phyloP scores from a whole-genome alignment of 1,284 basidiomycete species.

The Pisolithus thermaeus region DNA sequence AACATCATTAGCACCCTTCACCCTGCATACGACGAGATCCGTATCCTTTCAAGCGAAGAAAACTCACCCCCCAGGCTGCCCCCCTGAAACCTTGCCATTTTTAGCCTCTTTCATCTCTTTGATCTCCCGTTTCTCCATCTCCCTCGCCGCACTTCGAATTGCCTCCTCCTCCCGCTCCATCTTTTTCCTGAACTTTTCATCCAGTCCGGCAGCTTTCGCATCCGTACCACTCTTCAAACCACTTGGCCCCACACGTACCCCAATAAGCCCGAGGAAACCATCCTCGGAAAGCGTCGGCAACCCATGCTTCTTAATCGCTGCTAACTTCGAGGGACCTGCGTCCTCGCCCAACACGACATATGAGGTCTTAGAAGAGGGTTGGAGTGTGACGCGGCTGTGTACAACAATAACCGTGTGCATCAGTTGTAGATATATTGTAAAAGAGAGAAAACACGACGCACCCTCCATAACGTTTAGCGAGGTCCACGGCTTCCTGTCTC shows the following conservation, averaged over 20 bases:
- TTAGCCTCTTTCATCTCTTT: slow-evolving; percentile 37
- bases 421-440: neutral
- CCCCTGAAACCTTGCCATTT: neutral
- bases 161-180: slow-evolving; percentile 76
- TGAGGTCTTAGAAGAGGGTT: slow-evolving; percentile 87
- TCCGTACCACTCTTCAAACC: slow-evolving; percentile 24
- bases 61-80: slow-evolving; percentile 15
- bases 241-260: slow-evolving; percentile 47
- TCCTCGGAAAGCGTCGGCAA: slow-evolving; percentile 83
- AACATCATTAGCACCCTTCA: neutral
- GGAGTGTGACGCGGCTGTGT: slow-evolving; percentile 74
- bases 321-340: slow-evolving; percentile 85
- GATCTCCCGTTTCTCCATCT: slow-evolving; percentile 68
- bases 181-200: slow-evolving; percentile 81
- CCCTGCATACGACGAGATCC: neutral
- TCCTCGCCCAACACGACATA: slow-evolving; percentile 88
- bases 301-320: slow-evolving; percentile 76
- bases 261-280: slow-evolving; percentile 80
- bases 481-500: slow-evolving; percentile 81
- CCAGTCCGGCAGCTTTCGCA: slow-evolving; percentile 36
- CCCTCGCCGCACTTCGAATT: slow-evolving; percentile 67
- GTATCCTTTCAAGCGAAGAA: neutral
- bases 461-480: slow-evolving; percentile 93
- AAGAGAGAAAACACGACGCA: slow-evolving; percentile 32
- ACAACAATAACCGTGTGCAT: neutral